phyloP scores from a whole-genome alignment of 108 stramenopile species.

The Skeletonema tropicum region DNA sequence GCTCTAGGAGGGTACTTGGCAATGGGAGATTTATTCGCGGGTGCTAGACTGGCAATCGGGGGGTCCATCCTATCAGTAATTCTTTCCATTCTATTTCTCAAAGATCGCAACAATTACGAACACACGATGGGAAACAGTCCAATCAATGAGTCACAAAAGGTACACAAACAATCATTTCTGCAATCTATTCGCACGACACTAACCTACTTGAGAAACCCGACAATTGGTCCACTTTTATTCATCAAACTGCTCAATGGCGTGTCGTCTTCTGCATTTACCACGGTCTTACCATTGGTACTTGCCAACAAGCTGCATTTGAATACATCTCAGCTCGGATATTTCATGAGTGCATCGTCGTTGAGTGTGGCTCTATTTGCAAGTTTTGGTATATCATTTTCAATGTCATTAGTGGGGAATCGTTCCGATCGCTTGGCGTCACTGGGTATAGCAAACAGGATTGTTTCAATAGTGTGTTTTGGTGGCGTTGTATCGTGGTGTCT shows the following conservation, averaged over 20 bases:
- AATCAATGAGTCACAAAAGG: neutral
- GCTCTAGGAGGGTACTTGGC: slow-evolving; percentile 75
- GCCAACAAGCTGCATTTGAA: slow-evolving; percentile 54
- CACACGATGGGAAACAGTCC: neutral
- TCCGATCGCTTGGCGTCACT: slow-evolving; percentile 42
- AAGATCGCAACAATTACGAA: slow-evolving; percentile 20
- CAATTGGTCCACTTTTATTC: slow-evolving; percentile 59
- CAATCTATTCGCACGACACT: slow-evolving; percentile 35
- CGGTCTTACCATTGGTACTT: slow-evolving; percentile 65
- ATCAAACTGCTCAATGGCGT: slow-evolving; percentile 76
- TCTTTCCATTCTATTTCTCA: slow-evolving; percentile 58
- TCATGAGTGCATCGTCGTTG: slow-evolving; percentile 66
- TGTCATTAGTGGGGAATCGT: slow-evolving; percentile 38
- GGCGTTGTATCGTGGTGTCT: slow-evolving; percentile 33
- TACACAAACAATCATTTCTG: slow-evolving; percentile 32
- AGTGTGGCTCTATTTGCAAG: slow-evolving; percentile 71
- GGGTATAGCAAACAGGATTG: slow-evolving; percentile 46
- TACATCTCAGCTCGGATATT: slow-evolving; percentile 59
- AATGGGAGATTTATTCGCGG: slow-evolving; percentile 63
- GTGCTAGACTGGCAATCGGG: slow-evolving; percentile 73
- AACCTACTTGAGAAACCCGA: slow-evolving; percentile 40
- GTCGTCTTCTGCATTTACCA: slow-evolving; percentile 63
- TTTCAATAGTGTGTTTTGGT: slow-evolving; percentile 37
- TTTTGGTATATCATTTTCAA: slow-evolving; percentile 61
- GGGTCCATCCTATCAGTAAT: slow-evolving; percentile 69